A percentile compares a stretch with the other conserved stretches of the same genome.
Evolutionary conservation across 768 basidiomycete genomes (phyloP).

Genomic region (Tricholoma saponaceum): DNA sequence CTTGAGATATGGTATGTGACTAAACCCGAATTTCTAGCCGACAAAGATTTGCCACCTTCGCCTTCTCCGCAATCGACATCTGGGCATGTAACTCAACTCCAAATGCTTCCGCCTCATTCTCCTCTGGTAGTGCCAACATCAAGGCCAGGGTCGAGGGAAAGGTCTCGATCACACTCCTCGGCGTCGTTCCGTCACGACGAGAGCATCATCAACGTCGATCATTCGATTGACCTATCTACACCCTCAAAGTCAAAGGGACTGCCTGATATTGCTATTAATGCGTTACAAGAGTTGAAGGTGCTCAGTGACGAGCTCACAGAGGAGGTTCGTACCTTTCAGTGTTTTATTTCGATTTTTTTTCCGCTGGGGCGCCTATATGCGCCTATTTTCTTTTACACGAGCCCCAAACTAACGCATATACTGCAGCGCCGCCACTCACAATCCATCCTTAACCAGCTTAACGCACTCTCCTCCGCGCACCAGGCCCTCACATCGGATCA

Average conservation of each 20-base stretch:
- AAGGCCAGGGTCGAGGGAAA: constrained; percentile 7
- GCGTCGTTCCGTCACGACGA: constrained; percentile 1
- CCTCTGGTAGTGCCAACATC: constrained; percentile 7
- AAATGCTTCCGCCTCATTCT: constrained; percentile 13
- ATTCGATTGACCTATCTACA: not conserved
- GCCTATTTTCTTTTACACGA: not conserved
- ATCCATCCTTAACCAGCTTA: constrained; percentile 7
- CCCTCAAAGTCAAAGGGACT: constrained; percentile 6
- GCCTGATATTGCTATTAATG: constrained; percentile 11
- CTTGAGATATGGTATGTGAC: not conserved
- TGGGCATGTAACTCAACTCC: constrained; percentile 5
- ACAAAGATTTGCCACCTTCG: not conserved
- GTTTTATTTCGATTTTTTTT: not conserved
- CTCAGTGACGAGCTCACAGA: constrained; percentile 10
- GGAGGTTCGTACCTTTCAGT: constrained; percentile 7
- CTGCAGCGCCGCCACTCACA: constrained; percentile 3
- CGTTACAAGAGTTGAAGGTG: constrained; percentile 8
- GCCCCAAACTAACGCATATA: not conserved
- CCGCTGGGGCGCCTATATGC: not conserved
- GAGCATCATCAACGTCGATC: not conserved
- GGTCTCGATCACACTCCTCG: constrained; percentile 5
- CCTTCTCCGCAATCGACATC: constrained; percentile 1
- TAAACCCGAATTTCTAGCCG: not conserved
- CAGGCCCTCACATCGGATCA: constrained; percentile 8
- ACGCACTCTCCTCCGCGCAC: constrained; percentile 7